Evolutionary conservation across 2,329 filamentous ascomycete species (phyloP).

Genomic region (Alternaria triticina): DNA sequence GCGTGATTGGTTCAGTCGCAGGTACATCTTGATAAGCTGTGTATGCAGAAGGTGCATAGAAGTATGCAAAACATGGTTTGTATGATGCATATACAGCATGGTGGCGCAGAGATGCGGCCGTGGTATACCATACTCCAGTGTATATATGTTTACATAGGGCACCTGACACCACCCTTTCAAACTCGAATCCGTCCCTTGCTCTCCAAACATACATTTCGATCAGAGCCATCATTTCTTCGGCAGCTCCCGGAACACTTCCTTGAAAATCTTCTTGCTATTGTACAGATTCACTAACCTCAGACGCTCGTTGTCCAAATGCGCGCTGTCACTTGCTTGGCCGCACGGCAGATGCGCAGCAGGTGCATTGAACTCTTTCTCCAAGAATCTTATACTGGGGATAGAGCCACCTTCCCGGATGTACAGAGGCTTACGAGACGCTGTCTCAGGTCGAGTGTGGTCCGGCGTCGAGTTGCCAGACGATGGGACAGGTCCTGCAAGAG

Average conservation of each 20-base stretch:
- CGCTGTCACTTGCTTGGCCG: constrained; percentile 91
- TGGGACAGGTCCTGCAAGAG: constrained; percentile 10
- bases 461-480: constrained; percentile 6
- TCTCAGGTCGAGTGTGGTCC: neutral
- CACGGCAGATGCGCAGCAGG: constrained; percentile 93
- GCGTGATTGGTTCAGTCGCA: neutral
- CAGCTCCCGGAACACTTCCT: constrained; percentile 78
- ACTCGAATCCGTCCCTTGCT: neutral
- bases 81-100: neutral
- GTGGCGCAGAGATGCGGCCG: neutral
- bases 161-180: neutral
- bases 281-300: constrained; percentile 84
- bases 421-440: constrained; percentile 65
- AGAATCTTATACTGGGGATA: constrained; percentile 90
- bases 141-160: neutral
- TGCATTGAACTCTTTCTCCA: constrained; percentile 92
- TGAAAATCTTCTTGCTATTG: constrained; percentile 92
- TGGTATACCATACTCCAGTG: neutral
- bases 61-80: neutral
- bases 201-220: no score
- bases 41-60: no score
- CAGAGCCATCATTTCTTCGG: constrained; percentile 4
- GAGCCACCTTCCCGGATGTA: constrained; percentile 96
- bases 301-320: constrained; percentile 95
- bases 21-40: no score